Evolutionary conservation across 2,329 filamentous ascomycete species (phyloP).

Genomic region (Fusarium nematophilum): DNA sequence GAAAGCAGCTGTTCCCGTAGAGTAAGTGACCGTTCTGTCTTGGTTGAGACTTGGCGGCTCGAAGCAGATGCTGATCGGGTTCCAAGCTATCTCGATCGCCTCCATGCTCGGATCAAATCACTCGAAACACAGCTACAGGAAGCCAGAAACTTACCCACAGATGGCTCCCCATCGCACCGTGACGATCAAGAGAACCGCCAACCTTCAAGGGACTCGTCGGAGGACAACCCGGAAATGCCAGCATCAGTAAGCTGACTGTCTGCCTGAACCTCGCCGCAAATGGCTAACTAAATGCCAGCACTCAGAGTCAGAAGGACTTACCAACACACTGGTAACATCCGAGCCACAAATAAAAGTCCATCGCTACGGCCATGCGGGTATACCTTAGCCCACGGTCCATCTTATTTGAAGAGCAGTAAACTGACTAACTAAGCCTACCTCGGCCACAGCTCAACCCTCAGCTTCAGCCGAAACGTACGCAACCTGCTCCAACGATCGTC

Average conservation of each 20-base stretch:
- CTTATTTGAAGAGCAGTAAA: not conserved
- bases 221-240: not conserved
- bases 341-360: conserved; percentile 36
- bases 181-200: not conserved
- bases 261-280: not conserved
- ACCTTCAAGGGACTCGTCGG: not conserved
- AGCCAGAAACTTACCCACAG: not conserved
- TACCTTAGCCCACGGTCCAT: not conserved
- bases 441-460: conserved; percentile 34
- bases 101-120: conserved; percentile 27
- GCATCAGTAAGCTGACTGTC: not conserved
- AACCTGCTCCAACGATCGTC: conserved; percentile 33
- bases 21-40: conserved; percentile 14
- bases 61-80: not conserved
- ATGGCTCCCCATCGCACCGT: too few relatives aligned
- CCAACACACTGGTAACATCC: conserved; percentile 30
- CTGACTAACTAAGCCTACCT: conserved; percentile 28
- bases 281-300: not conserved
- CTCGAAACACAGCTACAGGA: conserved; percentile 23
- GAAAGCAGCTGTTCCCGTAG: conserved; percentile 22
- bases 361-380: conserved; percentile 33
- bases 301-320: conserved; percentile 12
- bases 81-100: conserved; percentile 30
- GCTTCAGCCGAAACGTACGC: conserved; percentile 34
- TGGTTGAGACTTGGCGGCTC: too few relatives aligned